Conservation (phyloP, 495 filamentous ascomycete species). For the Penicillium goetzii region DNA sequence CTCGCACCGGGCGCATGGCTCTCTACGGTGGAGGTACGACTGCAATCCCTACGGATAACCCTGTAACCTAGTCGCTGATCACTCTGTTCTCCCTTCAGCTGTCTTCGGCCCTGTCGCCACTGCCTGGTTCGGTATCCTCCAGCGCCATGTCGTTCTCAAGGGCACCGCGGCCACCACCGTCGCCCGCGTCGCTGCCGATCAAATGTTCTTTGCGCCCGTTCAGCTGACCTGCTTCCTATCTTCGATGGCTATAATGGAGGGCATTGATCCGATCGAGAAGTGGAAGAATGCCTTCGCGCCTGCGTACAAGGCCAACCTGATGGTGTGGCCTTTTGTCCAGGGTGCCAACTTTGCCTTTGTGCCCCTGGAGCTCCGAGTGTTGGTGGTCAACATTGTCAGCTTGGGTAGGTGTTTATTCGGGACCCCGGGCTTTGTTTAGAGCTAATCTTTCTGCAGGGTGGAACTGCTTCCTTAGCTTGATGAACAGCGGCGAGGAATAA, state of each 20-base stretch:
- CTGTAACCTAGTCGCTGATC: constrained; percentile 11
- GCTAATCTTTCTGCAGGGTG: constrained; percentile 64
- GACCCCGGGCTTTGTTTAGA: constrained; percentile 1
- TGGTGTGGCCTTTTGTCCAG: constrained; percentile 93
- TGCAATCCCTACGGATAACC: neutral
- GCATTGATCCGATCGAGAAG: constrained; percentile 70
- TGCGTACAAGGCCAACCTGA: constrained; percentile 81
- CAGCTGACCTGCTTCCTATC: constrained; percentile 83
- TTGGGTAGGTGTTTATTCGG: constrained; percentile 58
- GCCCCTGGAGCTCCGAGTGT: constrained; percentile 79
- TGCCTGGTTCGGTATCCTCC: constrained; percentile 83
- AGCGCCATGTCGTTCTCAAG: constrained; percentile 66
- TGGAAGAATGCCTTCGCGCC: constrained; percentile 65
- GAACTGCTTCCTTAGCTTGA: constrained; percentile 92
- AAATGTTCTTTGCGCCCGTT: constrained; percentile 80
- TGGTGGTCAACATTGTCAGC: constrained; percentile 86
- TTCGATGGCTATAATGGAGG: constrained; percentile 88
- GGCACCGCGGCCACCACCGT: constrained; percentile 70
- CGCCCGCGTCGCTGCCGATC: constrained; percentile 82
- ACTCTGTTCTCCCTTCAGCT: constrained; percentile 48
- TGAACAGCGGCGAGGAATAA: constrained; percentile 64
- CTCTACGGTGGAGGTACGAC: constrained; percentile 82
- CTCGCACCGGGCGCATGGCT: constrained; percentile 86
- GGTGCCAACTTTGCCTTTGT: constrained; percentile 88
- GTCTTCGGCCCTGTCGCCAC: constrained; percentile 93